phyloP scores from a whole-genome alignment of 441 rosid genomes.

The Euphorbia celastroides region DNA sequence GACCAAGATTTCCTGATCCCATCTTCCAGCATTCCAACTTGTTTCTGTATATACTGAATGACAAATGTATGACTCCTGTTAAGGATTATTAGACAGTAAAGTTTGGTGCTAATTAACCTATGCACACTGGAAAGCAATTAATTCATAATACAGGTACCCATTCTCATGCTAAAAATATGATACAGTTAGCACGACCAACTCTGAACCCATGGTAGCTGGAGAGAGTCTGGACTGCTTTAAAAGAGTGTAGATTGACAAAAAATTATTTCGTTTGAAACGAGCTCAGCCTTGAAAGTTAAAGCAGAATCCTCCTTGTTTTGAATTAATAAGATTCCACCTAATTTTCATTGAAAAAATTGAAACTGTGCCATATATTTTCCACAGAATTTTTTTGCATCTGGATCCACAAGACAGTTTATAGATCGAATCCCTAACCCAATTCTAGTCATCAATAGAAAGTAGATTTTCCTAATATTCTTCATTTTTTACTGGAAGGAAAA shows the following conservation, averaged over 20 bases:
- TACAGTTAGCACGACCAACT: background rate
- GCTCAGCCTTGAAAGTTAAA: background rate
- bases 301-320: background rate
- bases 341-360: background rate
- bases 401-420: background rate
- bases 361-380: background rate
- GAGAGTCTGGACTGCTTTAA: background rate
- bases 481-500: background rate
- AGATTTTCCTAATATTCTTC: background rate
- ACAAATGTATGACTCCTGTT: slow-evolving; percentile 10
- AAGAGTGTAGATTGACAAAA: background rate
- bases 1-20: slow-evolving; percentile 79
- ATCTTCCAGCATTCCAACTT: slow-evolving; percentile 60
- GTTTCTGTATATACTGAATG: slow-evolving; percentile 89
- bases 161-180: background rate
- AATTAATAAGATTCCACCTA: background rate
- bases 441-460: background rate
- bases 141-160: background rate
- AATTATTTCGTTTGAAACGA: background rate
- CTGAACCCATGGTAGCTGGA: background rate
- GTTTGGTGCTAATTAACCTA: background rate
- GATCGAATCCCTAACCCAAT: background rate
- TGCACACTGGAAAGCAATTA: background rate
- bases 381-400: background rate
- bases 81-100: background rate